A percentile compares a stretch with the other conserved stretches of the same genome.
Conservation (phyloP, 2,329 filamentous ascomycete genomes). For the Pseudogymnoascus sp. region DNA sequence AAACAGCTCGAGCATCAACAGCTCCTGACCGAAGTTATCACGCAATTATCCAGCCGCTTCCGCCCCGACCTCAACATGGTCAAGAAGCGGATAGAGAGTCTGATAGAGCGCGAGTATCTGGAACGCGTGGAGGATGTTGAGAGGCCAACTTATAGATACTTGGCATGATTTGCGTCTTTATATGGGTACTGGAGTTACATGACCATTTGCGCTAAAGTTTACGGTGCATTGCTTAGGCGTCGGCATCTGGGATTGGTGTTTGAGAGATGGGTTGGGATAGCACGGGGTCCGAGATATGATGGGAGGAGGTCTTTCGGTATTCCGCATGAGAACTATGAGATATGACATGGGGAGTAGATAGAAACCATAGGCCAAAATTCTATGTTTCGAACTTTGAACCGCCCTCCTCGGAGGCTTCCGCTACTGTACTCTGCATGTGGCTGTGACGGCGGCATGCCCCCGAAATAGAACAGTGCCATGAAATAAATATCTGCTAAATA, state of each 20-base stretch:
- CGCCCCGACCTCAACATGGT: conserved; percentile 69
- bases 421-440: neutral
- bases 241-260: conserved; percentile 3
- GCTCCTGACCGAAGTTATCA: conserved; percentile 63
- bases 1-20: conserved; percentile 63
- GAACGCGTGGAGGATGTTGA: conserved; percentile 62
- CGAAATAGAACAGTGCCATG: neutral
- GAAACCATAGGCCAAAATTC: neutral
- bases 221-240: neutral
- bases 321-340: conserved; percentile 1
- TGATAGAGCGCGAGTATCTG: conserved; percentile 70
- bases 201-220: neutral
- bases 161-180: conserved; percentile 45
- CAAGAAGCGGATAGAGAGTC: conserved; percentile 72
- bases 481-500: neutral
- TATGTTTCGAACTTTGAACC: neutral
- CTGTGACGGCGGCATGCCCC: no score
- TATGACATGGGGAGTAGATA: neutral
- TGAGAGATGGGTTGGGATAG: neutral
- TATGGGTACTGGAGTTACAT: conserved; percentile 1
- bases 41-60: conserved; percentile 62
- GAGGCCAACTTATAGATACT: conserved; percentile 60
- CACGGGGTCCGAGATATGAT: neutral
- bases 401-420: neutral
- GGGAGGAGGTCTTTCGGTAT: neutral